A percentile compares a stretch with the other conserved stretches of the same genome.
Conservation (phyloP, 2,329 filamentous ascomycete genomes). For the Fusarium subglutinans region DNA sequence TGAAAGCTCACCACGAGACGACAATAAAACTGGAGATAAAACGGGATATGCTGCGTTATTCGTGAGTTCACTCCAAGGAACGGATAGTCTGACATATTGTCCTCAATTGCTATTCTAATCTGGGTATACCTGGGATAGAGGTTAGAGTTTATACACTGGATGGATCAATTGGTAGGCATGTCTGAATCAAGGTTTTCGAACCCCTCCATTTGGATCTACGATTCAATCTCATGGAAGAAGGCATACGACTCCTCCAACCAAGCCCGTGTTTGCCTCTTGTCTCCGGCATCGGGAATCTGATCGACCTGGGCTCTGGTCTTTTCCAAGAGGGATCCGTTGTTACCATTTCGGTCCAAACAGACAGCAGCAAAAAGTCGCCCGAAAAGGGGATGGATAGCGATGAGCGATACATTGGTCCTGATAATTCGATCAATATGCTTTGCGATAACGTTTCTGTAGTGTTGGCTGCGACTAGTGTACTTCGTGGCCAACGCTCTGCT, state of each 20-base stretch:
- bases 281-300: neutral
- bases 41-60: neutral
- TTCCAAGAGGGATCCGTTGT: neutral
- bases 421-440: neutral
- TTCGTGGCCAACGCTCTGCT: neutral
- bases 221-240: neutral
- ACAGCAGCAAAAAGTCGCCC: neutral
- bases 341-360: neutral
- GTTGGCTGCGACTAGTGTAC: neutral
- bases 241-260: neutral
- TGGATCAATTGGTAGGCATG: too few species aligned
- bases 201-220: neutral
- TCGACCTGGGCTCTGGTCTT: too few species aligned
- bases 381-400: neutral
- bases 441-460: neutral
- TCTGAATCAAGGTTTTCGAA: too few species aligned
- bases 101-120: too few species aligned
- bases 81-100: neutral
- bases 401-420: neutral
- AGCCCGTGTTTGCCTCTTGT: neutral
- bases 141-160: too few species aligned
- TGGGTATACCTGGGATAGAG: too few species aligned
- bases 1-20: too few species aligned
- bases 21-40: too few species aligned
- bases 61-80: slow-evolving; percentile 14